Conservation (phyloP, 805 yeast species). For the Candida tammaniensis region DNA sequence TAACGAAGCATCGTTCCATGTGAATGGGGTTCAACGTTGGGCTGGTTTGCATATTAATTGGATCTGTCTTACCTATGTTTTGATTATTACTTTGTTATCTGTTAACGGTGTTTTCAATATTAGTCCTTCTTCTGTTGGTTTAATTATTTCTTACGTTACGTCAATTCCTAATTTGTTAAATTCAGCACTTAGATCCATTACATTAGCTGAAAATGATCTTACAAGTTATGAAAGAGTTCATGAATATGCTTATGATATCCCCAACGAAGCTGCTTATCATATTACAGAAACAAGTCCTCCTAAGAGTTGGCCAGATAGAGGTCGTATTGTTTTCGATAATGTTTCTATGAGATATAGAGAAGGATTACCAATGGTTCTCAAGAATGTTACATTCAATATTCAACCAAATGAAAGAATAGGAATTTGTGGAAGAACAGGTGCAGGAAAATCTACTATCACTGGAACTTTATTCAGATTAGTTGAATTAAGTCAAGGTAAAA, state of each 20-base stretch:
- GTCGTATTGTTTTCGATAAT: slow-evolving; percentile 45
- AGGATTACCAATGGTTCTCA: slow-evolving; percentile 57
- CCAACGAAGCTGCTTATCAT: slow-evolving; percentile 64
- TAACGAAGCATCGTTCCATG: slow-evolving; percentile 34
- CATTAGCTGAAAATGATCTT: slow-evolving; percentile 39
- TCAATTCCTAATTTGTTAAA: slow-evolving; percentile 32
- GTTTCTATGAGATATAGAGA: slow-evolving; percentile 57
- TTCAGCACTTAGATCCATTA: slow-evolving; percentile 25
- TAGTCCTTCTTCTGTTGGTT: slow-evolving; percentile 34
- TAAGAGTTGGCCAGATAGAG: slow-evolving; percentile 49
- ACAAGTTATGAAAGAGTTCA: slow-evolving; percentile 37
- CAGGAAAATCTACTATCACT: slow-evolving; percentile 72
- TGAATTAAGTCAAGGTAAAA: slow-evolving; percentile 48
- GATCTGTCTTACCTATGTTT: slow-evolving; percentile 23
- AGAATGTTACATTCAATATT: slow-evolving; percentile 41
- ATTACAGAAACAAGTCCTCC: slow-evolving; percentile 41
- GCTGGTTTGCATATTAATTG: slow-evolving; percentile 25
- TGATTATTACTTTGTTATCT: slow-evolving; percentile 29
- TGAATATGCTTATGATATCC: slow-evolving; percentile 51
- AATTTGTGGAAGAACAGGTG: slow-evolving; percentile 88
- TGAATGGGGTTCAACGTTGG: slow-evolving; percentile 38
- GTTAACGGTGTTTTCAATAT: slow-evolving; percentile 30
- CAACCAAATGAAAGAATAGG: slow-evolving; percentile 69
- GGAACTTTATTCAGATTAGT: slow-evolving; percentile 57
- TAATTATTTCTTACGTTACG: slow-evolving; percentile 31